These are phyloP conservation scores for Ascochyta koolunga DNA, from an alignment of 2,329 filamentous ascomycete genomes.

Conservation along the genomic window DNA sequence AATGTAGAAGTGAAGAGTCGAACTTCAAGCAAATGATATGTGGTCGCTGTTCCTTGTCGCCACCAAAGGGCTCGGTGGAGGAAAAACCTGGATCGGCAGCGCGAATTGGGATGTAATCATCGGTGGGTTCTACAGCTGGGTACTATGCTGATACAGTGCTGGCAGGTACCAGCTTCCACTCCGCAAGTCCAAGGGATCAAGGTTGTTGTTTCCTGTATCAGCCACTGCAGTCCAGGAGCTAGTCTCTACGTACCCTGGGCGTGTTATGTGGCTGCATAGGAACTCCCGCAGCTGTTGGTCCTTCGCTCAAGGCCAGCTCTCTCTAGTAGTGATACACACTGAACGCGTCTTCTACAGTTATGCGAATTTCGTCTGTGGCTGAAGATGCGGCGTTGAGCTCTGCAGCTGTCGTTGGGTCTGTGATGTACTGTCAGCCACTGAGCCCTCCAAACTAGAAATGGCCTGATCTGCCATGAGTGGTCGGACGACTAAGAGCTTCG, in stretches of 20 bases:
- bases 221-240: not conserved
- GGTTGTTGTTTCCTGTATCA: not conserved
- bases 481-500: not conserved
- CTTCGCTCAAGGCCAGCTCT: not conserved
- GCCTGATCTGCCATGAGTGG: not conserved
- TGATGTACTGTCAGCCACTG: too few relatives aligned
- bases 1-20: not conserved
- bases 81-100: not conserved
- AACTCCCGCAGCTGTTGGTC: not conserved
- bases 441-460: not conserved
- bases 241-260: not conserved
- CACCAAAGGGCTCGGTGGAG: not conserved
- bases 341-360: not conserved
- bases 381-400: not conserved
- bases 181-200: not conserved
- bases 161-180: not conserved
- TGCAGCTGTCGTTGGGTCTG: not conserved
- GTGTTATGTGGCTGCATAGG: not conserved
- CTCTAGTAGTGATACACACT: not conserved
- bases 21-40: not conserved
- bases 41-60: not conserved
- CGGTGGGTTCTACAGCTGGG: not conserved
- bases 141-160: not conserved
- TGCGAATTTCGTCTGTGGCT: not conserved
- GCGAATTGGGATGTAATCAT: not conserved